Evolutionary conservation across 2,329 filamentous ascomycete genomes (phyloP).

Genomic region (Claviceps cyperi): DNA sequence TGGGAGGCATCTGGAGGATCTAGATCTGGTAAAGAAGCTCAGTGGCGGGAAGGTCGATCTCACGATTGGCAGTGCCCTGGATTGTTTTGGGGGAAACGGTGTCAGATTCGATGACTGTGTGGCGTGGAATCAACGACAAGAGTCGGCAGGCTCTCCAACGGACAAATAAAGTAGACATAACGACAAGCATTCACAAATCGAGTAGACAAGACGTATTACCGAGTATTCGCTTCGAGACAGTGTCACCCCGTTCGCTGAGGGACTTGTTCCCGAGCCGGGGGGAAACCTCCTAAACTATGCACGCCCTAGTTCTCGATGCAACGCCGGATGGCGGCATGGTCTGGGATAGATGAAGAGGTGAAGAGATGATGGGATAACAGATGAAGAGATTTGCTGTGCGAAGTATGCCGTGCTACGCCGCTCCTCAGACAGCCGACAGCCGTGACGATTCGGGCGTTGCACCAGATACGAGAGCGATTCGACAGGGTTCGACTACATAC

Average conservation of each 20-base stretch:
- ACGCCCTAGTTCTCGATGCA: not conserved
- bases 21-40: constrained; percentile 66
- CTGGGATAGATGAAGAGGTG: not conserved
- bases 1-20: constrained; percentile 66
- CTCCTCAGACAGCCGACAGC: not conserved
- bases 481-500: not conserved
- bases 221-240: not conserved
- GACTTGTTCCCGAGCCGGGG: not conserved
- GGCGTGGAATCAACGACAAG: constrained; percentile 56
- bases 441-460: not conserved
- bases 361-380: not conserved
- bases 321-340: not conserved
- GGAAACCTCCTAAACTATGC: no score
- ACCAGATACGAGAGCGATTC: not conserved
- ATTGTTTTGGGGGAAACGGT: constrained; percentile 83
- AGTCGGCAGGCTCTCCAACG: not conserved
- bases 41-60: constrained; percentile 76
- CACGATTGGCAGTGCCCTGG: constrained; percentile 90
- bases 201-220: not conserved
- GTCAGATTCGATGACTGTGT: constrained; percentile 85
- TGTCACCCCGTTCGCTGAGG: constrained; percentile 2
- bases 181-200: no score
- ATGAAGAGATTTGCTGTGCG: not conserved
- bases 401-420: not conserved
- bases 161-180: not conserved